phyloP scores from a whole-genome alignment of 2,329 filamentous ascomycete genomes.

The Kalmusia sp. region DNA sequence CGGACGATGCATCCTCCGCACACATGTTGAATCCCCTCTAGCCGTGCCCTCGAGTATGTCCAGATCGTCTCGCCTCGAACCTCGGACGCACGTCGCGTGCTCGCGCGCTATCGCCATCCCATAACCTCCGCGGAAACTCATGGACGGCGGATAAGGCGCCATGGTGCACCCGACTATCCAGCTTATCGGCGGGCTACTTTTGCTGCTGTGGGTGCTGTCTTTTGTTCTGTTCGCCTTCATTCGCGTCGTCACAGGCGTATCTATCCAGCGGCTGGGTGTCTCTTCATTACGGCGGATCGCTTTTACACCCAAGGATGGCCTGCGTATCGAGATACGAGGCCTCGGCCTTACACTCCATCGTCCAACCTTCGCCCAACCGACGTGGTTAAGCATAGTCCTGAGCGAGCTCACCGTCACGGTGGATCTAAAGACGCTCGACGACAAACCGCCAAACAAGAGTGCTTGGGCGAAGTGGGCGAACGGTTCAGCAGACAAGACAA shows the following conservation, averaged over 20 bases:
- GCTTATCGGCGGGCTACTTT: slow-evolving; percentile 83
- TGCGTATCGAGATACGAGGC: slow-evolving; percentile 87
- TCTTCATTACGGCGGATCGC: slow-evolving; percentile 89
- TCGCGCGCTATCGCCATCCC: slow-evolving; percentile 21
- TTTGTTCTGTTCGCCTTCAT: slow-evolving; percentile 94
- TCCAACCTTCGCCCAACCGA: slow-evolving; percentile 95
- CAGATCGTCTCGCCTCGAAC: slow-evolving; percentile 24
- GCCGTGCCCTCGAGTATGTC: slow-evolving; percentile 39
- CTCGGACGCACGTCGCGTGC: slow-evolving; percentile 37
- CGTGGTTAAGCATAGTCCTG: slow-evolving; percentile 90
- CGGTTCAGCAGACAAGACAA: slow-evolving; percentile 29
- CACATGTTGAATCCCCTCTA: slow-evolving; percentile 26
- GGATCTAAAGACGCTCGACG: slow-evolving; percentile 71
- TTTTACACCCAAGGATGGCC: slow-evolving; percentile 86
- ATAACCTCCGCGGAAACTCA: slow-evolving; percentile 17
- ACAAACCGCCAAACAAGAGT: slow-evolving; percentile 40
- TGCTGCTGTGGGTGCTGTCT: slow-evolving; percentile 87
- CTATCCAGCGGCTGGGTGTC: slow-evolving; percentile 94
- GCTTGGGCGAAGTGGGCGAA: slow-evolving; percentile 42
- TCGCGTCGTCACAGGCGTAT: slow-evolving; percentile 90
- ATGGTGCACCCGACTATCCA: slow-evolving; percentile 60
- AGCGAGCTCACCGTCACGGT: slow-evolving; percentile 85
- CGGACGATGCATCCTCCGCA: slow-evolving; percentile 9
- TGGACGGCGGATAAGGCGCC: slow-evolving; percentile 32
- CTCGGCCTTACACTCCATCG: slow-evolving; percentile 88